Evolutionary conservation across 371 early-diverging fungal species (phyloP), one percentile per base, ranked within the genome.

Genomic region (Mucor mucedo): DNA sequence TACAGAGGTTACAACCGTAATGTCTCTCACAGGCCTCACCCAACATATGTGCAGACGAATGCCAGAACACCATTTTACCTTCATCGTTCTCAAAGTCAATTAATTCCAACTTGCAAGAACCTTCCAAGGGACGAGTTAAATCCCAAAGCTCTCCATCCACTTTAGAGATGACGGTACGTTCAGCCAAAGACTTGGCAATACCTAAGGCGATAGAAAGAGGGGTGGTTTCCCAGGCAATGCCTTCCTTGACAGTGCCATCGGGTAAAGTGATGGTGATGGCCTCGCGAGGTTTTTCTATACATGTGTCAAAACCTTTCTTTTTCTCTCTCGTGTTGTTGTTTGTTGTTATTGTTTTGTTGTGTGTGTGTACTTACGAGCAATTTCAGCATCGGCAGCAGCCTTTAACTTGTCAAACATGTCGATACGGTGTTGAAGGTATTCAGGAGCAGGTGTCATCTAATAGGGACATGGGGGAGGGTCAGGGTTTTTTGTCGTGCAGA

Each of bases 21-120:
- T 97, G 95, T 70, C 89, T 88, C 79, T 96, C 97, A 71, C 96
- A 95, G 32, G 99, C 98, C 76, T 98, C 98, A 61, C 99, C 99
- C 54, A 99, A 82, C 73, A 99, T 91, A 81, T 99, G 99, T 2
- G 99, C 99, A 70, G 96, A 95, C n/a, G 98, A 98, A 78, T 99
- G 99, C 99, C 99, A 99, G 79, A 98, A 99, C 13, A 99, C 99
- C 72, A 86, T 84, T 78, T 94, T 92, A 75, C 94, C 99, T 65
- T 98, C 98, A 29, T 91, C 88, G 55, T 92, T 76, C 45, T 98
- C 98, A 87, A 99, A 99, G 66, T 95, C 98, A 32, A 99, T 80
- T 42, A 99, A 86, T 77, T 98, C 94, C 56, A 99, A 79, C 56
- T 67, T 72, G 80, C 93, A 91, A 52, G 90, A 89, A 38, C 70